phyloP scores from a whole-genome alignment of 805 yeast genomes.

The Candida orba region DNA sequence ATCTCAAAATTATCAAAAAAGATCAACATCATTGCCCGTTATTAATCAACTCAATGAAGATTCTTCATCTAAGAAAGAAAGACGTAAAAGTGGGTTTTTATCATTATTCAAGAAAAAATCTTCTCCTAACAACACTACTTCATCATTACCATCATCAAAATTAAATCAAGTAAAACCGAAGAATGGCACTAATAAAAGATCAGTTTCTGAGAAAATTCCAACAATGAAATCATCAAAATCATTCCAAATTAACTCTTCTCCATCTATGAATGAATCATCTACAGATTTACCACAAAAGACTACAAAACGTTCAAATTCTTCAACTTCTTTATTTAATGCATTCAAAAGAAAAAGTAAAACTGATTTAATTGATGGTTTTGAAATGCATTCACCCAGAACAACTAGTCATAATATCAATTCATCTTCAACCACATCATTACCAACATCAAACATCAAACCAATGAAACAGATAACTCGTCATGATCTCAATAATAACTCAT shows the following conservation, averaged over 20 bases:
- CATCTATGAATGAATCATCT: too few relatives aligned
- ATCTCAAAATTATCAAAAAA: conserved; percentile 10
- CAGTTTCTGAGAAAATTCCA: conserved; percentile 13
- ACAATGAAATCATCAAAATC: conserved; percentile 11
- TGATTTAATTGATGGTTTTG: neutral
- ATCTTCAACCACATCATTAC: too few relatives aligned
- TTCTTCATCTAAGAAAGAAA: conserved; percentile 7
- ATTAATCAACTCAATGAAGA: neutral
- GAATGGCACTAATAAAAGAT: conserved; percentile 10
- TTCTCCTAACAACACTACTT: conserved; percentile 2
- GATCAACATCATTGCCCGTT: conserved; percentile 22
- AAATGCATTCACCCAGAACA: neutral
- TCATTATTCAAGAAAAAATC: conserved; percentile 18
- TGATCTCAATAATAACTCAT: neutral
- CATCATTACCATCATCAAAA: too few relatives aligned
- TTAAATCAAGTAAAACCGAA: neutral
- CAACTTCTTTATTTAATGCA: conserved; percentile 21
- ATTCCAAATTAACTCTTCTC: conserved; percentile 6
- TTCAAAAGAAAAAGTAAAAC: conserved; percentile 16
- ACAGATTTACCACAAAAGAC: conserved; percentile 5
- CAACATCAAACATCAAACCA: neutral
- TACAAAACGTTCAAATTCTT: conserved; percentile 20
- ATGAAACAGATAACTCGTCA: neutral
- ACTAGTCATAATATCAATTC: too few relatives aligned
- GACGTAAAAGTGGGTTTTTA: conserved; percentile 16